A percentile compares a stretch with the other conserved stretches of the same genome.
phyloP scores from a whole-genome alignment of 306 rosid genomes.

The Oemleria cerasiformis region DNA sequence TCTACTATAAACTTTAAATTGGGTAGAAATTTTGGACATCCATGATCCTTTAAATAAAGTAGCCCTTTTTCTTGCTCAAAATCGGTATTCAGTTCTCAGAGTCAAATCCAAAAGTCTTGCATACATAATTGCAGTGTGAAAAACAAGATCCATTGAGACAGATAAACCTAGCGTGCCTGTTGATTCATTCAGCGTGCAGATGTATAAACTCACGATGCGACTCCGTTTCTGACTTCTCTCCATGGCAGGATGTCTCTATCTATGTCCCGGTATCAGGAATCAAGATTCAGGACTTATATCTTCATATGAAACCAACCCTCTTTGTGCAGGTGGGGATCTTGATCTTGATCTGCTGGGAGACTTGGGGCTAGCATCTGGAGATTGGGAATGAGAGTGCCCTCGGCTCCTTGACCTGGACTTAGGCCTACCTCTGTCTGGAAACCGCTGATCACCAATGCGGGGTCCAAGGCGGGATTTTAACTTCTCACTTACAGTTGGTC shows the following conservation, averaged over 20 bases:
- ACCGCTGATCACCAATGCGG: constrained; percentile 29
- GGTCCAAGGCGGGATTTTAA: constrained; percentile 90
- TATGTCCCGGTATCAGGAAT: constrained; percentile 29
- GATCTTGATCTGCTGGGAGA: constrained; percentile 72
- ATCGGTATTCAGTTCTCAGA: background rate
- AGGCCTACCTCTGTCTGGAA: constrained; percentile 43
- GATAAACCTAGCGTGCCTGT: background rate
- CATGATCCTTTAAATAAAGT: background rate
- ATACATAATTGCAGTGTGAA: background rate
- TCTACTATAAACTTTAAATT: no score
- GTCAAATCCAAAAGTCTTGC: background rate
- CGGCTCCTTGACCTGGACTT: constrained; percentile 42
- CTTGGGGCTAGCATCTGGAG: constrained; percentile 52
- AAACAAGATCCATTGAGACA: background rate
- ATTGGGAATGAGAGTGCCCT: constrained; percentile 46
- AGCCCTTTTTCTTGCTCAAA: background rate
- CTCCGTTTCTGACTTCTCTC: background rate
- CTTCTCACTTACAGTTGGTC: constrained; percentile 63
- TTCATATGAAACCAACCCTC: constrained; percentile 87
- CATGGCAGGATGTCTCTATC: constrained; percentile 23
- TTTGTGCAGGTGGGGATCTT: constrained; percentile 67
- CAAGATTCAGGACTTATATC: constrained; percentile 48
- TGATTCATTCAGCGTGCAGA: background rate
- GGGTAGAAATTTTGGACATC: no score
- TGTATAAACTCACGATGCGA: background rate